Percentiles rank a stretch among this genome's conserved stretches.
These are phyloP conservation scores for Aspergillus cavernicola DNA, from an alignment of 495 filamentous ascomycete genomes.

Conservation along the genomic window DNA sequence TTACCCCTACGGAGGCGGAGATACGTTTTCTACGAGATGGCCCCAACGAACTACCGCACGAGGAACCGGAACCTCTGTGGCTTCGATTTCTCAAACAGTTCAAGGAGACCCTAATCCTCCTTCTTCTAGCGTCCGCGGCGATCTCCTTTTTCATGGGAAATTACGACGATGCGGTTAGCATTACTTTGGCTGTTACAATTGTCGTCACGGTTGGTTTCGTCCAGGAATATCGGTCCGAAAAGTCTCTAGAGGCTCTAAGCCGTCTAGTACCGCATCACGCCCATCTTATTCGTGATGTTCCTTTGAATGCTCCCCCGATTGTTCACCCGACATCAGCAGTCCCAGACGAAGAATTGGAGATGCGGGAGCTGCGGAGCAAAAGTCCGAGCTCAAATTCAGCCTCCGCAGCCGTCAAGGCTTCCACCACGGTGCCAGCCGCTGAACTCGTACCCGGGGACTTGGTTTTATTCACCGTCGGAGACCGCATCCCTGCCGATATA, in stretches of 20 bases:
- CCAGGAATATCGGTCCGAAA: slow-evolving; percentile 96
- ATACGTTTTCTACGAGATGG: slow-evolving; percentile 75
- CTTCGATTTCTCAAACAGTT: slow-evolving; percentile 95
- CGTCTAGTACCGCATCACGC: slow-evolving; percentile 92
- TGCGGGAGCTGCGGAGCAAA: slow-evolving; percentile 31
- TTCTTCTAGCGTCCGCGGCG: slow-evolving; percentile 86
- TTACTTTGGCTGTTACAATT: slow-evolving; percentile 90
- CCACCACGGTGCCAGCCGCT: slow-evolving; percentile 76
- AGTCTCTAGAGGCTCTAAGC: slow-evolving; percentile 92
- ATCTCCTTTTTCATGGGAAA: slow-evolving; percentile 93
- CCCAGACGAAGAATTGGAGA: slow-evolving; percentile 42
- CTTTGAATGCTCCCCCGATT: slow-evolving; percentile 24
- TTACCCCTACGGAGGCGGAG: slow-evolving; percentile 76
- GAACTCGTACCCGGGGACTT: slow-evolving; percentile 90
- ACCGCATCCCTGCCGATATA: slow-evolving; percentile 94
- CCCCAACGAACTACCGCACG: slow-evolving; percentile 90
- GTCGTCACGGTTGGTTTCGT: slow-evolving; percentile 95
- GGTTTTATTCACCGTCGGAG: slow-evolving; percentile 89
- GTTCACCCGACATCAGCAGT: slow-evolving; percentile 22
- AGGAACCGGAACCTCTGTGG: slow-evolving; percentile 91
- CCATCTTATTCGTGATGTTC: slow-evolving; percentile 71
- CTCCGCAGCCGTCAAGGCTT: slow-evolving; percentile 63
- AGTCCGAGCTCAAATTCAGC: slow-evolving; percentile 31
- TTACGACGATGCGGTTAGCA: slow-evolving; percentile 92
- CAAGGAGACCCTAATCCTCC: slow-evolving; percentile 80